Conservation (phyloP, 495 filamentous ascomycete genomes). For the Aspergillus kassunensis region DNA sequence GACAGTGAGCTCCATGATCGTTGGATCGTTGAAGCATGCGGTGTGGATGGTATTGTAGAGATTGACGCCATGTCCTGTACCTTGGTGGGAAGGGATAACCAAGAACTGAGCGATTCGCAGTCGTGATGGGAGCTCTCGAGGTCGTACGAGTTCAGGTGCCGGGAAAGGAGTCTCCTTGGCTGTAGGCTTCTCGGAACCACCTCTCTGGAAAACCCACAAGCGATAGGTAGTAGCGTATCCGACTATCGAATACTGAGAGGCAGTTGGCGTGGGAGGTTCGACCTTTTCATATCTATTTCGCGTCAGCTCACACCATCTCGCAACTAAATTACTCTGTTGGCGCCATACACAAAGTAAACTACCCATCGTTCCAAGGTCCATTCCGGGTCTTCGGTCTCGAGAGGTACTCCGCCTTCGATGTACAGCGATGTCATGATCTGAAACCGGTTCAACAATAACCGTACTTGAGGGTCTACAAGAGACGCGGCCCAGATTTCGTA, state of each 20-base stretch:
- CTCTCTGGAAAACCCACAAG: conserved; percentile 49
- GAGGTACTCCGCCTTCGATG: conserved; percentile 80
- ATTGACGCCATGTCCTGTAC: conserved; percentile 68
- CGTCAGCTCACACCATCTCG: background rate
- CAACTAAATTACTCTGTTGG: background rate
- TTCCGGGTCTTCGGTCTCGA: conserved; percentile 68
- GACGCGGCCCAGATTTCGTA: conserved; percentile 63
- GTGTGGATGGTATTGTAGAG: conserved; percentile 77
- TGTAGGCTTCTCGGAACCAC: conserved; percentile 23
- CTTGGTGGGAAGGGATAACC: conserved; percentile 84
- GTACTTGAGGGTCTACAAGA: conserved; percentile 54
- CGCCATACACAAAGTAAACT: conserved; percentile 68
- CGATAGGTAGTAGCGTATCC: conserved; percentile 88
- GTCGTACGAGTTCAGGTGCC: conserved; percentile 30
- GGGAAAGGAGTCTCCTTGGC: conserved; percentile 43
- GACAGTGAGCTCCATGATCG: conserved; percentile 79
- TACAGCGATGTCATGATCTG: conserved; percentile 82
- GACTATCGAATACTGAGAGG: conserved; percentile 65
- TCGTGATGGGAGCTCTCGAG: conserved; percentile 57
- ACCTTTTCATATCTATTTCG: conserved; percentile 60
- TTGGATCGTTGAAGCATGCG: conserved; percentile 55
- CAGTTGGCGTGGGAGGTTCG: conserved; percentile 39
- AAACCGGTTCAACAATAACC: conserved; percentile 65
- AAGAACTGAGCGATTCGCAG: conserved; percentile 91
- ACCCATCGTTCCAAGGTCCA: conserved; percentile 80